A percentile compares a stretch with the other conserved stretches of the same genome.
phyloP scores from a whole-genome alignment of 129 eudicot genomes.

The Sambucus nigra region DNA sequence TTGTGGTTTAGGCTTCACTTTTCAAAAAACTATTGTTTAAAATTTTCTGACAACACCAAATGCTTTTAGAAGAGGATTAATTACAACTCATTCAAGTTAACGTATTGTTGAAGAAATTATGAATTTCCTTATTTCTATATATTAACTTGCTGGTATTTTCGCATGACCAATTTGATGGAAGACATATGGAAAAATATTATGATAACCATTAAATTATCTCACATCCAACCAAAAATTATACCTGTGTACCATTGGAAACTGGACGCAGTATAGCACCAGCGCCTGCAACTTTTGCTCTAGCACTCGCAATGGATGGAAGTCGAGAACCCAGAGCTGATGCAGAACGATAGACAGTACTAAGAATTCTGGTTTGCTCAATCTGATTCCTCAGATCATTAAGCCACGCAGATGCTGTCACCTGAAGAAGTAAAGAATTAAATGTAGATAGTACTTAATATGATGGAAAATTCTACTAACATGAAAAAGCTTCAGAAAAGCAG shows the following conservation, averaged over 20 bases:
- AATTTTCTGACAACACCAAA: no score
- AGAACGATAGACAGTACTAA: slow-evolving; percentile 81
- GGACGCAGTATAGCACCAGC: slow-evolving; percentile 94
- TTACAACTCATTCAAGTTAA: no score
- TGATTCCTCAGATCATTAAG: slow-evolving; percentile 82
- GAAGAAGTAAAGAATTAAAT: slow-evolving; percentile 14
- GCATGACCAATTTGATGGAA: not conserved
- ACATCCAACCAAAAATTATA: slow-evolving; percentile 7
- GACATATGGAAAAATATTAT: not conserved
- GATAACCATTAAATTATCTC: not conserved
- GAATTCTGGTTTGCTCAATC: slow-evolving; percentile 83
- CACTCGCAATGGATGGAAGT: slow-evolving; percentile 94
- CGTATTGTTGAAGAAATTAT: not conserved
- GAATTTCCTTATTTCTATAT: no score
- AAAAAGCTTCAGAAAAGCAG: no score
- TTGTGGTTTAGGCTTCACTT: no score
- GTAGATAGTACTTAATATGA: no score
- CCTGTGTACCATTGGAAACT: slow-evolving; percentile 95
- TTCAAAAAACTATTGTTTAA: no score
- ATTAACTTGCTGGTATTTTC: no score
- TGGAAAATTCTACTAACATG: no score
- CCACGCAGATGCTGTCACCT: slow-evolving; percentile 99
- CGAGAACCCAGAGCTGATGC: slow-evolving; percentile 97
- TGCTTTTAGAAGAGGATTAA: no score
- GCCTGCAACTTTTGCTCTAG: slow-evolving; percentile 88